Evolutionary conservation across 2,329 filamentous ascomycete genomes (phyloP), one percentile per base, ranked within the genome.

Genomic region (Chrysosporium queenslandicum): DNA sequence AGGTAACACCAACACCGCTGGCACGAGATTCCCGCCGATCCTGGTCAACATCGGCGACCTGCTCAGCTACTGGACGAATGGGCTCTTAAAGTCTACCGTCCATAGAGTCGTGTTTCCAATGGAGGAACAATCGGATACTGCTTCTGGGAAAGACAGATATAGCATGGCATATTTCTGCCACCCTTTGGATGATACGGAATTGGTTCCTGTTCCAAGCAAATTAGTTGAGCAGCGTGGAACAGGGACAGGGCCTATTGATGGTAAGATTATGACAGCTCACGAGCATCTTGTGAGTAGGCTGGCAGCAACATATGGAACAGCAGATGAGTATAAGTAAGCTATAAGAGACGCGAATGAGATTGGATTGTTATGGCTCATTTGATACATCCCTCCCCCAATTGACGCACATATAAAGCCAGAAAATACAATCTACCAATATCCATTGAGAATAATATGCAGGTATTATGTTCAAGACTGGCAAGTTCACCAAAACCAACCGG

Each of bases 61-160:
- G 30, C 70, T 87, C 12, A 85, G 81, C 30, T 92, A 94, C 67
- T 97, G 91, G 91, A 97, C 92, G 0, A 85, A 86, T 58, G 89
- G 90, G 0, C 69, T 96, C 43, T 76, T 97, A 57, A 85, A 88
- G 60, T 89, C 84, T 60, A 96, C 91, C 0, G 81, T 96, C 4
- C 92, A 97, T 65, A 76, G 91, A 9, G 92, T 97, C 27, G 81
- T 91, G 0, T 92, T 95, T 58, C 76, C 77, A 1, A 61, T 65
- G 25, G 69, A 70, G 0, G 71, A 67, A 27, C 37, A 45, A 21
- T 23, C 25, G 20, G 49, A 32, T 42, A n/a, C 37, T 34, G 34
- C 34, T 25, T 55, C 61, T 21, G 58, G 66, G n/a, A 64, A 73
- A 45, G 66, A 66, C 21, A 63, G 79, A 53, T 81, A 81, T 60